Evolutionary conservation across 2,329 filamentous ascomycete species (phyloP).

Genomic region (Hypoxylon sp.): DNA sequence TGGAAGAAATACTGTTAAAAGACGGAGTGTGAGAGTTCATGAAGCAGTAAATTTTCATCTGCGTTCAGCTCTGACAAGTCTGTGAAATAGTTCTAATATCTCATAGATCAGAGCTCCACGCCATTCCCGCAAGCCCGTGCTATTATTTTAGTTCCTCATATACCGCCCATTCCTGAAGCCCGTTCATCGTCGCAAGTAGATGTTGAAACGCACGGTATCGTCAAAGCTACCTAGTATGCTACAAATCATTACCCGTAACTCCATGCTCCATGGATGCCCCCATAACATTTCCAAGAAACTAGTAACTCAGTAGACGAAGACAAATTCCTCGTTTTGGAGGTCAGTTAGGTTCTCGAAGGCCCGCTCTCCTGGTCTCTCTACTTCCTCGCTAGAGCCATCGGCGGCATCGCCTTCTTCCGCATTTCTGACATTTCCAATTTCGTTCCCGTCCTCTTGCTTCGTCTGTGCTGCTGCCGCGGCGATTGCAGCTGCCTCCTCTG

Average conservation of each 20-base stretch:
- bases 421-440: slow-evolving; percentile 46
- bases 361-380: slow-evolving; percentile 58
- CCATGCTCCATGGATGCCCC: neutral
- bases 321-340: slow-evolving; percentile 74
- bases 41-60: neutral
- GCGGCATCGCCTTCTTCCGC: slow-evolving; percentile 46
- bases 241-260: neutral
- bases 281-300: neutral
- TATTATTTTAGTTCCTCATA: neutral
- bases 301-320: slow-evolving; percentile 66
- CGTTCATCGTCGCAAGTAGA: neutral
- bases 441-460: slow-evolving; percentile 39
- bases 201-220: neutral
- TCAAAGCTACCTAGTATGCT: neutral
- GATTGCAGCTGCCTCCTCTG: slow-evolving; percentile 58
- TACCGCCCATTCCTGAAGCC: neutral
- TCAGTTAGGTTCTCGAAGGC: slow-evolving; percentile 73
- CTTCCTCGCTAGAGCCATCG: slow-evolving; percentile 21
- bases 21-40: neutral
- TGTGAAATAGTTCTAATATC: neutral
- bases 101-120: neutral
- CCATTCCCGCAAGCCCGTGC: neutral
- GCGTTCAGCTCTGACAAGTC: neutral
- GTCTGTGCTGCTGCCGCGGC: slow-evolving; percentile 53
- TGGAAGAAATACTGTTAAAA: neutral